Conservation (phyloP, 1,139 yeast species). For the Lodderomyces orthopsilosis region DNA sequence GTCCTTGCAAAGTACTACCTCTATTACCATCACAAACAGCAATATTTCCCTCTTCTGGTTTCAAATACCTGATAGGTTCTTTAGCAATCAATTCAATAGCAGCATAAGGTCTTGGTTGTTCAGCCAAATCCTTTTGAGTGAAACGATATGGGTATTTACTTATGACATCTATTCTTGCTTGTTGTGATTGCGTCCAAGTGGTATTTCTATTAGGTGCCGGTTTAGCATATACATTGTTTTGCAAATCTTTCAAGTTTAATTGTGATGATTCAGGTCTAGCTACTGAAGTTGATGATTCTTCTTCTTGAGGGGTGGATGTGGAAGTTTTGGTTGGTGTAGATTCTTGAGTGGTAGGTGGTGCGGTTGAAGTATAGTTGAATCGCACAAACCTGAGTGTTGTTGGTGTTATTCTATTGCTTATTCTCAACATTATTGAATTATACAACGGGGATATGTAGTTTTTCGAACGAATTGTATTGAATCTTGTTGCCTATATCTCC, state of each 20-base stretch:
- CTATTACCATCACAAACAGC: constrained; percentile 88
- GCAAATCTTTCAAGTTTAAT: constrained; percentile 37
- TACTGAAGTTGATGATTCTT: constrained; percentile 5
- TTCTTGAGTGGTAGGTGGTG: constrained; percentile 2
- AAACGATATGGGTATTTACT: constrained; percentile 60
- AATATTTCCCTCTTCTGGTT: constrained; percentile 47
- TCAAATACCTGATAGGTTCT: constrained; percentile 66
- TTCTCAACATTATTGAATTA: constrained; percentile 1
- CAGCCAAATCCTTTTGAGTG: constrained; percentile 62
- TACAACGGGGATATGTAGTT: neutral
- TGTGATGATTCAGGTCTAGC: constrained; percentile 13
- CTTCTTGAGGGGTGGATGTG: constrained; percentile 2
- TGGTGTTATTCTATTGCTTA: constrained; percentile 1
- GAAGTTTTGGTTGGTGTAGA: constrained; percentile 2
- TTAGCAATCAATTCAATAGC: constrained; percentile 81
- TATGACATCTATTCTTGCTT: constrained; percentile 56
- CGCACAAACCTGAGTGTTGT: neutral
- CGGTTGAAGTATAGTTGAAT: neutral
- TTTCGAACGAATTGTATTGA: neutral
- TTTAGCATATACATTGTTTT: constrained; percentile 32
- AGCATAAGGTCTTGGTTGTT: constrained; percentile 79
- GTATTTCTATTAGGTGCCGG: constrained; percentile 77
- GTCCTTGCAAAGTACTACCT: constrained; percentile 70
- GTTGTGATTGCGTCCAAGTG: constrained; percentile 74
- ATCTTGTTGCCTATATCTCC: neutral